Conservation (phyloP, 257 asterid species). For the Plantago elongata region DNA sequence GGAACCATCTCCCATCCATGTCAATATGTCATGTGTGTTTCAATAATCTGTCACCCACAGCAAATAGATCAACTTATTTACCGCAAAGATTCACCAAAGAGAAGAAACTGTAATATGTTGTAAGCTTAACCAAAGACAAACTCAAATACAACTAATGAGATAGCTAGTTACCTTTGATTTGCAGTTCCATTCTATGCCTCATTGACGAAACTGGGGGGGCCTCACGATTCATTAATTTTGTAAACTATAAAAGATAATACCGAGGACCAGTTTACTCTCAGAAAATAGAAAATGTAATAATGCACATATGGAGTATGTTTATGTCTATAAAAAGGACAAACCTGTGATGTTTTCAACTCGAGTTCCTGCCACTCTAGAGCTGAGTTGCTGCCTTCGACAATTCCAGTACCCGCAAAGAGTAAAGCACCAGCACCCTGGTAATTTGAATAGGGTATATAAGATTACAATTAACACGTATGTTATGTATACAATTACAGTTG, state of each 20-base stretch:
- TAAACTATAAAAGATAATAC: slow-evolving; percentile 45
- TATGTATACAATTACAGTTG: slow-evolving; percentile 4
- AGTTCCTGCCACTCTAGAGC: slow-evolving; percentile 90
- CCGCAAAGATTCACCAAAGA: not conserved
- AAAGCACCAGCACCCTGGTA: slow-evolving; percentile 70
- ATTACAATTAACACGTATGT: not conserved
- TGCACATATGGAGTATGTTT: not conserved
- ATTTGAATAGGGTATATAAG: slow-evolving; percentile 19
- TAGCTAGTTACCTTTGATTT: slow-evolving; percentile 31
- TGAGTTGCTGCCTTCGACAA: slow-evolving; percentile 84
- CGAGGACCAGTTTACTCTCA: not conserved
- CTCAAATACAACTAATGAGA: not conserved
- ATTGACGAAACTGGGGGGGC: slow-evolving; percentile 37
- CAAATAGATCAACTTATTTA: not conserved
- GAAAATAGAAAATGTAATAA: not conserved
- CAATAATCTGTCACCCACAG: slow-evolving; percentile 11
- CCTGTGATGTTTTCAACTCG: slow-evolving; percentile 97
- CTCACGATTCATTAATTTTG: slow-evolving; percentile 78
- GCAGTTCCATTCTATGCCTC: slow-evolving; percentile 35
- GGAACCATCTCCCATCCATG: not conserved
- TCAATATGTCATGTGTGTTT: not conserved
- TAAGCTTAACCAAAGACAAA: not conserved
- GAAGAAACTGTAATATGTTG: not conserved
- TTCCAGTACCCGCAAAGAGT: slow-evolving; percentile 87
- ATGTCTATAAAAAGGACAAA: slow-evolving; percentile 24